phyloP scores from a whole-genome alignment of 106 monocot species.

The Gastrodia elata region DNA sequence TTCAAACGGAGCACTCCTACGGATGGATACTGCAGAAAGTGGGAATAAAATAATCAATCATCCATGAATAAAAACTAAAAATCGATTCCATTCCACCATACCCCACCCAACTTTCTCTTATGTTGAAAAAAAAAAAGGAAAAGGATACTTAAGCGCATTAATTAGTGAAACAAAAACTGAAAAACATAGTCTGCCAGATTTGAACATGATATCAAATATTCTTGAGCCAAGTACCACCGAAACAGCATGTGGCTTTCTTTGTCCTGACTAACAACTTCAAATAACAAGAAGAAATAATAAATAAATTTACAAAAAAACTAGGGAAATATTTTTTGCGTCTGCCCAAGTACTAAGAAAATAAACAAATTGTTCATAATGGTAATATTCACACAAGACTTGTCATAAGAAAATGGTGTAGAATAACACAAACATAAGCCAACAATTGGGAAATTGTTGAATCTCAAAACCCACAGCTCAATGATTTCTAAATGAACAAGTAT shows the following conservation, averaged over 20 bases:
- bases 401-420: background rate
- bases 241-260: background rate
- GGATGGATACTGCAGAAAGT: background rate
- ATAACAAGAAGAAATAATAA: background rate
- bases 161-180: background rate
- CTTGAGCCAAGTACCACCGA: background rate
- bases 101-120: background rate
- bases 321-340: background rate
- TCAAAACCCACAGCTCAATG: background rate
- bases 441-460: background rate
- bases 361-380: background rate
- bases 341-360: background rate
- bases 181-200: background rate
- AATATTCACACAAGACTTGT: background rate
- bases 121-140: background rate
- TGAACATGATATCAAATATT: background rate
- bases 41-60: slow-evolving; percentile 1
- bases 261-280: background rate
- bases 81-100: background rate
- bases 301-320: background rate
- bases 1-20: background rate
- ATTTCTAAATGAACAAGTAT: background rate
- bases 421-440: background rate
- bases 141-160: background rate
- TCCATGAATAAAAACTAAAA: background rate